A percentile compares a stretch with the other conserved stretches of the same genome.
phyloP scores from a whole-genome alignment of 331 rosid species.

The Pyrus hybrid region DNA sequence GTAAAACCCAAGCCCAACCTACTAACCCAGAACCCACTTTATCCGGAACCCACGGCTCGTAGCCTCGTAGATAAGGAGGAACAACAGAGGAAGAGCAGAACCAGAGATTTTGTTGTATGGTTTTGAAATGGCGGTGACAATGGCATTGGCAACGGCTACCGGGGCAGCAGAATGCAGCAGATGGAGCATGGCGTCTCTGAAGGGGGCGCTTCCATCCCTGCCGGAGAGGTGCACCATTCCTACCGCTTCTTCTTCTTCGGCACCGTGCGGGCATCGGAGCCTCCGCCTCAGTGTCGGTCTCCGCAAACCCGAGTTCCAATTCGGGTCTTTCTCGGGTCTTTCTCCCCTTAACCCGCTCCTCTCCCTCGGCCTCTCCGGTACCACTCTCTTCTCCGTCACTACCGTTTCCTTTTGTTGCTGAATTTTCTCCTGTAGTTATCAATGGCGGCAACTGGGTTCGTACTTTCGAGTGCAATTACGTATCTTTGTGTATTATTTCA shows the following conservation, averaged over 20 bases:
- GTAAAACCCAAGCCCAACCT: not conserved
- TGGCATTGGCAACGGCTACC: conserved; percentile 20
- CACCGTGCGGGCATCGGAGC: not conserved
- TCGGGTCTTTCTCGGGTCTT: conserved; percentile 36
- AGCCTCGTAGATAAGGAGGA: not conserved
- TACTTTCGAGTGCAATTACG: not conserved
- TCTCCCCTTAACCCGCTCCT: conserved; percentile 27
- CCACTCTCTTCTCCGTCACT: not conserved
- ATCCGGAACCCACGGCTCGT: not conserved
- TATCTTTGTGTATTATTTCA: not conserved
- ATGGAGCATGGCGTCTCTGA: conserved; percentile 39
- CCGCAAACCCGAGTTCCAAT: conserved; percentile 3
- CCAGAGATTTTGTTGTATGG: not conserved
- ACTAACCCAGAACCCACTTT: not conserved
- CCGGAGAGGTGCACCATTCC: not conserved
- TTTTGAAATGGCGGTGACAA: conserved; percentile 15
- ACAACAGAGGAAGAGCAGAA: not conserved
- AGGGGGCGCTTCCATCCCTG: conserved; percentile 29
- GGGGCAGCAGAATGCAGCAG: not conserved
- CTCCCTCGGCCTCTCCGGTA: conserved; percentile 25
- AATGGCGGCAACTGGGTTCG: not conserved
- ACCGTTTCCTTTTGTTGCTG: not conserved
- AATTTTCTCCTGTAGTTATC: not conserved
- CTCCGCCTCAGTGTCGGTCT: conserved; percentile 1
- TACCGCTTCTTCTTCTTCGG: conserved; percentile 8